Conservation (phyloP, 73 alveolate genomes). For the Blepharisma japonicum region DNA sequence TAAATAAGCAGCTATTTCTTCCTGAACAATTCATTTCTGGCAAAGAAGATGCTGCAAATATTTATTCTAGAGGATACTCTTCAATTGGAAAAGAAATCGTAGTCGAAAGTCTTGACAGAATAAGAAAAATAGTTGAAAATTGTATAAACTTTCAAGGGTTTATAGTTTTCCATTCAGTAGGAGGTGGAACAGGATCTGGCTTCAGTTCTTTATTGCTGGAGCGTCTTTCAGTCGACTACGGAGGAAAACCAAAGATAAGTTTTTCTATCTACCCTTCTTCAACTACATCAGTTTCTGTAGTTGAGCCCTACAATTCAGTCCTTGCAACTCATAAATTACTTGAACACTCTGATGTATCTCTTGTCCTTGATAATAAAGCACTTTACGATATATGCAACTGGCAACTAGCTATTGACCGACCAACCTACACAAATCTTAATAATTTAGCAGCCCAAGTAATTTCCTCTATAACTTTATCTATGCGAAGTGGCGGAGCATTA, state of each 20-base stretch:
- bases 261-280: conserved; percentile 83
- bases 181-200: conserved; percentile 92
- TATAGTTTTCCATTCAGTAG: conserved; percentile 69
- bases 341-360: conserved; percentile 86
- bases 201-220: conserved; percentile 69
- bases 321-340: conserved; percentile 59
- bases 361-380: conserved; percentile 94
- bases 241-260: conserved; percentile 80
- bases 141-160: conserved; percentile 80
- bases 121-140: conserved; percentile 88
- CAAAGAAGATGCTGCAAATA: conserved; percentile 87
- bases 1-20: conserved; percentile 74
- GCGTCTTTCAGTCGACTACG: conserved; percentile 89
- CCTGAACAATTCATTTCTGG: conserved; percentile 77
- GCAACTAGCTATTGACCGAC: conserved; percentile 88
- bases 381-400: conserved; percentile 92
- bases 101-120: conserved; percentile 84
- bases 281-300: conserved; percentile 83
- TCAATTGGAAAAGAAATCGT: conserved; percentile 88
- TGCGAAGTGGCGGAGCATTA: conserved; percentile 63
- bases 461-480: conserved; percentile 69
- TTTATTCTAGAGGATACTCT: conserved; percentile 95
- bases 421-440: conserved; percentile 88
- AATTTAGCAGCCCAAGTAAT: conserved; percentile 80
- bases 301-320: conserved; percentile 86